Evolutionary conservation across 305 asterid genomes (phyloP).

Genomic region (Rubia peregrina): DNA sequence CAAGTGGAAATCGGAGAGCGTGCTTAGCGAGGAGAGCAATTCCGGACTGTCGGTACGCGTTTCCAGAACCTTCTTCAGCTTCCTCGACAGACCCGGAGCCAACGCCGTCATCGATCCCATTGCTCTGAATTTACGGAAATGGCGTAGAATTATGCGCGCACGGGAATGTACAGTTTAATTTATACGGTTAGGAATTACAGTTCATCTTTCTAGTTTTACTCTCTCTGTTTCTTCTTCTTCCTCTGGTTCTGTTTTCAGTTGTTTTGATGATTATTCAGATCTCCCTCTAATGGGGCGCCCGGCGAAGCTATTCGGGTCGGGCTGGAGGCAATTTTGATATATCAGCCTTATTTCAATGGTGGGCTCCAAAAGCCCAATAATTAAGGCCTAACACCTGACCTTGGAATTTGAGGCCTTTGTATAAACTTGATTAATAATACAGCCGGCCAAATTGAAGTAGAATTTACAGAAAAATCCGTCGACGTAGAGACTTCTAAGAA

Average conservation of each 20-base stretch:
- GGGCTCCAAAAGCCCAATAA: not conserved
- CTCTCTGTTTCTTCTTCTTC: not conserved
- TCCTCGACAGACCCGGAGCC: constrained; percentile 99
- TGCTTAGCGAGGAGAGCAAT: constrained; percentile 80
- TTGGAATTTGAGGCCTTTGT: too few relatives aligned
- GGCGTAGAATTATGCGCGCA: not conserved
- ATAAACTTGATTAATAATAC: too few relatives aligned
- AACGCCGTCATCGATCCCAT: constrained; percentile 88
- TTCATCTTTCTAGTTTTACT: not conserved
- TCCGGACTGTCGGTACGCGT: constrained; percentile 89
- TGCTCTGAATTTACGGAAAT: not conserved
- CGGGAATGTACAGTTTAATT: not conserved
- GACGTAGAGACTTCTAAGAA: too few relatives aligned
- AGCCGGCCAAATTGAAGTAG: too few relatives aligned
- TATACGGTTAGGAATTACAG: not conserved
- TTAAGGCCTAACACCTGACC: not conserved
- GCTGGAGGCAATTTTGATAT: not conserved
- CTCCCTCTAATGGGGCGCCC: not conserved
- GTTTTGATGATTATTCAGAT: not conserved
- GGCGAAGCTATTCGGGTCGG: not conserved
- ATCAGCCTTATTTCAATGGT: not conserved
- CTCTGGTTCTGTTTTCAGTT: not conserved
- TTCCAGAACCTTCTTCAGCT: constrained; percentile 96
- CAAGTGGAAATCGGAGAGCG: constrained; percentile 73
- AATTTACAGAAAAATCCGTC: too few relatives aligned